A percentile compares a stretch with the other conserved stretches of the same genome.
Conservation (phyloP, 2,329 filamentous ascomycete species). For the Colletotrichum truncatum region DNA sequence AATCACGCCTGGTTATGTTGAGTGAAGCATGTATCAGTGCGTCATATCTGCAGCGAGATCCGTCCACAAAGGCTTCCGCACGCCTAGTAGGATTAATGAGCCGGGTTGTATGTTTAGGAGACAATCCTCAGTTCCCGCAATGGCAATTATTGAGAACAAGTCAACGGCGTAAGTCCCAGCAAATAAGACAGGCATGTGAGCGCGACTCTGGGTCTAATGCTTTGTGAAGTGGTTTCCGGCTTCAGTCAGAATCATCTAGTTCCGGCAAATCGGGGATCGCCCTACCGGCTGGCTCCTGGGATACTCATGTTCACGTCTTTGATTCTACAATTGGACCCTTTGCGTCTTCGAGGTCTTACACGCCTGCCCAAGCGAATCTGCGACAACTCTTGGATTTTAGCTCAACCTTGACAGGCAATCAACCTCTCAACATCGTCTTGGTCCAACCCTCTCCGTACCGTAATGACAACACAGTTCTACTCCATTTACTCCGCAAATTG, state of each 20-base stretch:
- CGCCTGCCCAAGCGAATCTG: slow-evolving; percentile 10
- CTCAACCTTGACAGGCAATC: neutral
- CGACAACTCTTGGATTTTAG: neutral
- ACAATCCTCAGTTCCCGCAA: neutral
- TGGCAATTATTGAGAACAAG: neutral
- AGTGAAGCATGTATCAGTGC: neutral
- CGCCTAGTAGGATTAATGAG: neutral
- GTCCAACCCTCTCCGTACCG: slow-evolving; percentile 14
- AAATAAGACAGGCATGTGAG: too few species aligned
- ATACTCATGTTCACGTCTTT: slow-evolving; percentile 30
- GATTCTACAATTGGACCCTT: slow-evolving; percentile 17
- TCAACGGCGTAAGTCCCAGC: neutral
- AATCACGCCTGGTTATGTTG: too few species aligned
- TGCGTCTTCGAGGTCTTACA: slow-evolving; percentile 7
- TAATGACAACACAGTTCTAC: neutral
- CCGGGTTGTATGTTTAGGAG: rapidly evolving
- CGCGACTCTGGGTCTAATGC: too few species aligned
- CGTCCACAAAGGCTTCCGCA: neutral
- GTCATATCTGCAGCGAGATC: neutral
- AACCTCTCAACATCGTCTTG: neutral
- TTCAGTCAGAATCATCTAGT: neutral
- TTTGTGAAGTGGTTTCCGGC: too few species aligned
- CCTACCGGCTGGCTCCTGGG: neutral
- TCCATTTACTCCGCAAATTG: neutral
- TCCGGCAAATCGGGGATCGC: neutral